Base-by-base conservation (phyloP, 176 grass and related monocot genomes). In the Juncus effusus region DNA sequence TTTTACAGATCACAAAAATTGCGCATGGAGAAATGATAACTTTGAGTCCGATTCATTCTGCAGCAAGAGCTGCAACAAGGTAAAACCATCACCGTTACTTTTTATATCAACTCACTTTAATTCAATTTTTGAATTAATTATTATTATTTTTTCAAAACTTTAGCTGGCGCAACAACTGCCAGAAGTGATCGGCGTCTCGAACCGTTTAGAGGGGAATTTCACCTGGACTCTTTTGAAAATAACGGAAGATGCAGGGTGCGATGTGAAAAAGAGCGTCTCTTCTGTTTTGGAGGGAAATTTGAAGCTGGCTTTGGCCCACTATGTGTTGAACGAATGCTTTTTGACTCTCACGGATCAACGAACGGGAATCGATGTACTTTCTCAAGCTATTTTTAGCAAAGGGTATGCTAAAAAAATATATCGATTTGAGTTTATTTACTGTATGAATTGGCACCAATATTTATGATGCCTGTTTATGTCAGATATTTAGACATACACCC, bases 251-350 rank as follows among this genome's bases (percentile, higher is more conserved):
- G n/a, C 41, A 63, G 78, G 9, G 14, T 74, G 41, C 5, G 40
- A 1, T 59, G 3, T 59, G 38, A 69, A 40, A 40, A 67, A 9
- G 61, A 69, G 45, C 62, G 51, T 50, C 13, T 65, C 38, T 15
- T 19, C 16, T 47, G 59, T 54, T 61, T 86, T 40, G 90, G 83
- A 44, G 19, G 72, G 74, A 84, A 95, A 16, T 38, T 74, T 12
- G 83, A 90, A 77, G 67, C 83, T 45, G 63, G 67, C 28, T 2
- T 54, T 83, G 39, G 80, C 70, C 19, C 83, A 84, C 7, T 87
- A 64, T 47, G 79, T 95, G 52, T 36, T 95, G 8, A 84, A 89
- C n/a, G 83, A 90, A 61, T 95, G 90, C 58, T 89, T 95, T 38
- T 75, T 83, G 35, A 82, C 90, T 44, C 74, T 90, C 3, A 76